These are phyloP conservation scores for Omphalea diandra DNA, from an alignment of 441 rosid genomes.

Conservation along the genomic window DNA sequence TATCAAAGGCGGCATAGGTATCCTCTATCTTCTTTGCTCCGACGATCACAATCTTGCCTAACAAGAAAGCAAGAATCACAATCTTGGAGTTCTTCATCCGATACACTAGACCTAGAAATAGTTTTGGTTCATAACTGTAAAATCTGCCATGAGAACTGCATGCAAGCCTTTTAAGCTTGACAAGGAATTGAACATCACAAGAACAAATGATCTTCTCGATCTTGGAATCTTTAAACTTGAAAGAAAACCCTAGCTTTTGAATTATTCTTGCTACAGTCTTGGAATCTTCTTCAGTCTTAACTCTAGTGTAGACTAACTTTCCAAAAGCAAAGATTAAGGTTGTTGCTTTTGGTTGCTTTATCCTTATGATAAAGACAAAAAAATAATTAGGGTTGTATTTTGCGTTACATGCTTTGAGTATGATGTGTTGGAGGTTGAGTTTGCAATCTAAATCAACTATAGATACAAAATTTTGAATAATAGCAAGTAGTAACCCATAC, in stretches of 20 bases:
- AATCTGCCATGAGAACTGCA: slow-evolving; percentile 67
- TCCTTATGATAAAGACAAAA: slow-evolving; percentile 75
- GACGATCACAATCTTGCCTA: slow-evolving; percentile 72
- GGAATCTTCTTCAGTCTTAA: slow-evolving; percentile 60
- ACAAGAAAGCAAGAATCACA: slow-evolving; percentile 66
- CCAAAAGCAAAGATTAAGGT: slow-evolving; percentile 77
- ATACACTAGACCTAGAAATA: slow-evolving; percentile 71
- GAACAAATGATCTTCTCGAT: slow-evolving; percentile 43
- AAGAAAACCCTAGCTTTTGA: slow-evolving; percentile 65
- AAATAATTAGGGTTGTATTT: slow-evolving; percentile 83
- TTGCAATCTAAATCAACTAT: slow-evolving; percentile 86
- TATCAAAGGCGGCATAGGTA: neutral
- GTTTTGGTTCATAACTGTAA: slow-evolving; percentile 80
- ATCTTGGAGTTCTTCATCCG: slow-evolving; percentile 78
- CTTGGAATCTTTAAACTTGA: slow-evolving; percentile 69
- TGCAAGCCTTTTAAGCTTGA: slow-evolving; percentile 78
- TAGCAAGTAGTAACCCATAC: slow-evolving; percentile 74
- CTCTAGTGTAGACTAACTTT: slow-evolving; percentile 70
- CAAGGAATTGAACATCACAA: slow-evolving; percentile 75
- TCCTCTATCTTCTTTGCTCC: slow-evolving; percentile 13
- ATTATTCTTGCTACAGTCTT: slow-evolving; percentile 60
- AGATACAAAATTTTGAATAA: slow-evolving; percentile 82
- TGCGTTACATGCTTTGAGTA: slow-evolving; percentile 81
- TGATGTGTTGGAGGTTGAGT: slow-evolving; percentile 74
- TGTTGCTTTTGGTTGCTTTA: slow-evolving; percentile 67